Base-by-base conservation (phyloP, 2,329 filamentous ascomycete genomes). In the Penicillium aurantiogriseum region DNA sequence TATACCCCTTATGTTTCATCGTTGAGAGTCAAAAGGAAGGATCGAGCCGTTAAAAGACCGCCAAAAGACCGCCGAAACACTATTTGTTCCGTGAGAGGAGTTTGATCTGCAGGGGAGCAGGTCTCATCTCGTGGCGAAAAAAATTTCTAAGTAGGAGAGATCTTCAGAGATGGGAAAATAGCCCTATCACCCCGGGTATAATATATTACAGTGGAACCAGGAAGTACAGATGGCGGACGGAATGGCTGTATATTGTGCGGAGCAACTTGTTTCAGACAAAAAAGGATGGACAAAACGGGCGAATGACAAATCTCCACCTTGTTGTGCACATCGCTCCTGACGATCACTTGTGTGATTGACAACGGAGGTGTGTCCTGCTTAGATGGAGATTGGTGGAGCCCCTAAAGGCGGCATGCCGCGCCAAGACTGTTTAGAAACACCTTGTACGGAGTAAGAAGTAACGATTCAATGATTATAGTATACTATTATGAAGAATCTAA, bases 1-100 rank as follows among this genome's bases (percentile, higher is more conserved):
- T 65, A 64, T 65, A 65, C 35, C 43, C 51, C n/a, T 42, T 15
- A 11, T 7, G n/a, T 44, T 29, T 55, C 46, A 44, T 44, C 15
- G 4, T 38, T n/a, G 8, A 23, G 19, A n/a, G 27, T n/a, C 42
- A 40, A 44, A 17, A 39, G 23, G 27, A 39, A 33, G 23, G 25
- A 31, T 21, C n/a, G 21, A 39, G 46, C 48, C 42, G 44, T 44
- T 10, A 35, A 47, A 35, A 35, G 31, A 5, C 19, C 45, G 27
- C 27, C 13, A n/a, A 33, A 35, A 23, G 40, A 33, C 31, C 21
- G 40, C 19, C 42, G 29, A 56, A 53, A 53, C 48, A 42, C 5
- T 5, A 8, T 35, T 29, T 47, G n/a, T 56, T 53, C 42, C 42
- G 17, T 36, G 47, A 47, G 42, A 38, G 27, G 27, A 40, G 5